These are phyloP conservation scores for Cinnamomum chago DNA, from an alignment of 164 flowering plant genomes.

Conservation along the genomic window DNA sequence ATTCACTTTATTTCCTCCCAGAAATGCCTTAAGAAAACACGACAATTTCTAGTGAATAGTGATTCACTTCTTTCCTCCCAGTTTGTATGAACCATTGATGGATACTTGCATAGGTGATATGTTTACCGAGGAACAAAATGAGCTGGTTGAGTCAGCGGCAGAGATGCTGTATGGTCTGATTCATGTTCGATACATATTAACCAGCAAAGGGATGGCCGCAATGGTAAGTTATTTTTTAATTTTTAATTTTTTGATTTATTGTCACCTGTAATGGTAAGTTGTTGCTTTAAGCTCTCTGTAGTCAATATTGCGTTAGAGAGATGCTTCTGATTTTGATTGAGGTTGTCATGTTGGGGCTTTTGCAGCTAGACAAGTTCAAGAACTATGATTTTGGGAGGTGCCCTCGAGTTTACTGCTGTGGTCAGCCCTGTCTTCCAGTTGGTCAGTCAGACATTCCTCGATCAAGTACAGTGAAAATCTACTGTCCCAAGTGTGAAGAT, in stretches of 20 bases:
- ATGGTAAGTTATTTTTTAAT: constrained; percentile 7
- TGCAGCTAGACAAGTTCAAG: constrained; percentile 80
- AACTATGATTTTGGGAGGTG: constrained; percentile 83
- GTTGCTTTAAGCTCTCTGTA: neutral
- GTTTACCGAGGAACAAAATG: constrained; percentile 76
- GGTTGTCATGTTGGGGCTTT: constrained; percentile 12
- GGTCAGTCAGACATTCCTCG: constrained; percentile 88
- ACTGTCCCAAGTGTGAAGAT: constrained; percentile 87
- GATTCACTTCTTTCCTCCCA: too few species aligned
- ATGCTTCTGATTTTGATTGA: neutral
- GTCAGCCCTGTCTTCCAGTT: constrained; percentile 87
- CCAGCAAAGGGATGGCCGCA: constrained; percentile 72
- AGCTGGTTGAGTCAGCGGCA: constrained; percentile 75
- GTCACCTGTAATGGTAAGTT: neutral
- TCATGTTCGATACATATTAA: constrained; percentile 69
- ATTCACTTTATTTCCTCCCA: too few species aligned
- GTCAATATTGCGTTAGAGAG: neutral
- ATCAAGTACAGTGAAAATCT: constrained; percentile 75
- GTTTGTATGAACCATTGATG: constrained; percentile 11
- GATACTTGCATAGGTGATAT: constrained; percentile 39
- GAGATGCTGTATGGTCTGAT: constrained; percentile 80
- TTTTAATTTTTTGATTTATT: neutral
- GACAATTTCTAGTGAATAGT: too few species aligned
- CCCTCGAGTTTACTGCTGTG: constrained; percentile 83
- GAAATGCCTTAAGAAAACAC: too few species aligned